Evolutionary conservation across 331 rosid genomes (phyloP).

Genomic region (Cydonia oblonga): DNA sequence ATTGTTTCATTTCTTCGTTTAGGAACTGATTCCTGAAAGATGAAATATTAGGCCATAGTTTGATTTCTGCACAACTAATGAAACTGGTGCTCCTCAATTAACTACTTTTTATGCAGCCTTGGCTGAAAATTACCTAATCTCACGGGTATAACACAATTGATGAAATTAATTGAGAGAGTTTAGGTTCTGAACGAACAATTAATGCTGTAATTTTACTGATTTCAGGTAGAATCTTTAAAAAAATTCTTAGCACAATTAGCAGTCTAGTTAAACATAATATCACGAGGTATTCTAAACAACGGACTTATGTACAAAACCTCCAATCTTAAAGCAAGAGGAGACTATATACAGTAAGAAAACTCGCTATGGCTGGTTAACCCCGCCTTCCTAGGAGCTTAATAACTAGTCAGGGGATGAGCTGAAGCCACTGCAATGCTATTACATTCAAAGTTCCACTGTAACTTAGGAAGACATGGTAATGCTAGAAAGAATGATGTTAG

Average conservation of each 20-base stretch:
- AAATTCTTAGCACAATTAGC: neutral
- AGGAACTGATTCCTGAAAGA: neutral
- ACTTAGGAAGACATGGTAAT: slow-evolving; percentile 3
- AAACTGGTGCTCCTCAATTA: neutral
- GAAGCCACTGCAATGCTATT: neutral
- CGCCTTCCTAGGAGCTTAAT: neutral
- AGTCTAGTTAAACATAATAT: neutral
- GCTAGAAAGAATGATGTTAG: slow-evolving; percentile 6
- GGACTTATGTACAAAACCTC: neutral
- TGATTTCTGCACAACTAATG: no score
- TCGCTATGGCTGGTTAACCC: neutral
- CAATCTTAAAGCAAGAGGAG: neutral
- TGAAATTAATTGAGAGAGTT: neutral
- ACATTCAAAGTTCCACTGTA: neutral
- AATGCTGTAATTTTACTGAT: neutral
- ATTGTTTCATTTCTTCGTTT: neutral
- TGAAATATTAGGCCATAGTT: neutral
- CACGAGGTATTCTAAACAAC: neutral
- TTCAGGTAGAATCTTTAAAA: neutral
- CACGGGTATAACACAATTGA: neutral
- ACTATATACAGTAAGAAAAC: neutral
- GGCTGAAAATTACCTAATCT: neutral
- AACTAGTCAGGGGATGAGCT: neutral
- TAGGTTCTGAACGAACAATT: neutral
- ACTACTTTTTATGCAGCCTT: neutral